A percentile compares a stretch with the other conserved stretches of the same genome.
Conservation (phyloP, 352 stramenopile species). For the Globisporangium cederbergense region DNA sequence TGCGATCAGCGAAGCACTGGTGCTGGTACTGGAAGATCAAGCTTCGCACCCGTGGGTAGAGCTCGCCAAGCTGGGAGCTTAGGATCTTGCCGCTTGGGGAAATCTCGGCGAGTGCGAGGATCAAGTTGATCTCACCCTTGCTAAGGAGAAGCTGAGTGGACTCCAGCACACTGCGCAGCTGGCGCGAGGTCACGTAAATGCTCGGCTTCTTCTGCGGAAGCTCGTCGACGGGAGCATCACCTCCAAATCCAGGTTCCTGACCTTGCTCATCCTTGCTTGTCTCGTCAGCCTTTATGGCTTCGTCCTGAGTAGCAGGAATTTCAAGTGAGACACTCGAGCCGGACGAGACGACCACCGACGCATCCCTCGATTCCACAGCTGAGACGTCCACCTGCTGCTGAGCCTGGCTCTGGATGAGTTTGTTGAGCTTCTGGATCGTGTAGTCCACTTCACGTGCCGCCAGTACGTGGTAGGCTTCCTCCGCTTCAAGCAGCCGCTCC, state of each 20-base stretch:
- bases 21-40: slow-evolving; percentile 62
- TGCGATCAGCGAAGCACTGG: slow-evolving; percentile 36
- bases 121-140: slow-evolving; percentile 54
- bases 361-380: slow-evolving; percentile 12
- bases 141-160: slow-evolving; percentile 51
- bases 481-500: slow-evolving; percentile 14
- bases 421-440: slow-evolving; percentile 38
- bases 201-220: slow-evolving; percentile 17
- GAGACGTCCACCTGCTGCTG: slow-evolving; percentile 10
- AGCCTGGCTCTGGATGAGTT: slow-evolving; percentile 32
- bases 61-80: slow-evolving; percentile 30
- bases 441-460: slow-evolving; percentile 32
- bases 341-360: slow-evolving; percentile 16
- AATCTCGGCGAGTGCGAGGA: slow-evolving; percentile 34
- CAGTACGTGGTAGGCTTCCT: slow-evolving; percentile 32
- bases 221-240: slow-evolving; percentile 4
- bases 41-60: slow-evolving; percentile 44
- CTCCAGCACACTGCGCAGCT: slow-evolving; percentile 49
- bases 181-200: slow-evolving; percentile 32
- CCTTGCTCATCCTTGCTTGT: slow-evolving; percentile 9
- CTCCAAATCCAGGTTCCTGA: not conserved
- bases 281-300: slow-evolving; percentile 12
- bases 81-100: slow-evolving; percentile 26
- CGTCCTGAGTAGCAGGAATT: not conserved
- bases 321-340: not conserved